Evolutionary conservation across 202 grass and related monocot species (phyloP).

Genomic region (Cymbopogon flexuosus): DNA sequence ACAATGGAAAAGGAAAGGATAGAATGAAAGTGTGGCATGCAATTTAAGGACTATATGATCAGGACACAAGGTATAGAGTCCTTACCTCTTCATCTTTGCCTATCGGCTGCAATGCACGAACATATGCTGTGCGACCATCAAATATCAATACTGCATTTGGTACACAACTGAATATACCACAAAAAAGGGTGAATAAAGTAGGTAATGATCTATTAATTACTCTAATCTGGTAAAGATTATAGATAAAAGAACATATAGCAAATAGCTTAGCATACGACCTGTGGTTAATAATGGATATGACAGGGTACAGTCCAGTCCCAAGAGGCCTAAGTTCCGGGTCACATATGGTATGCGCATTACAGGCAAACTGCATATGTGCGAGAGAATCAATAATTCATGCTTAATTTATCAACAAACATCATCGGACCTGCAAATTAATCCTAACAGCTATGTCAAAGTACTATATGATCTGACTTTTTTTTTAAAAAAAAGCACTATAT

Average conservation of each 20-base stretch:
- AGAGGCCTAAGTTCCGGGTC: slow-evolving; percentile 82
- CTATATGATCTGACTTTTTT: neutral
- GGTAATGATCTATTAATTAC: slow-evolving; percentile 15
- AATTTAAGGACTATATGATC: slow-evolving; percentile 28
- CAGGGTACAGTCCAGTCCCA: slow-evolving; percentile 82
- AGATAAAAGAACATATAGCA: slow-evolving; percentile 19
- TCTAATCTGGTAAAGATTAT: slow-evolving; percentile 13
- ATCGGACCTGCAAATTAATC: neutral
- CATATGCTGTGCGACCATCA: slow-evolving; percentile 66
- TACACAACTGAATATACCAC: slow-evolving; percentile 63
- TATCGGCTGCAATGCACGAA: slow-evolving; percentile 68
- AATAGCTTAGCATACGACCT: slow-evolving; percentile 44
- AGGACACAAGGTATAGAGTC: neutral
- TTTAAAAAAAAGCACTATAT: neutral
- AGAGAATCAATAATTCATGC: slow-evolving; percentile 35
- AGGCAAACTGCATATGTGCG: slow-evolving; percentile 54
- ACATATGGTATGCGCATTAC: slow-evolving; percentile 96
- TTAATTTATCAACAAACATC: slow-evolving; percentile 34
- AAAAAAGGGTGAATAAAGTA: slow-evolving; percentile 10
- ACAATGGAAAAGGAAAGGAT: slow-evolving; percentile 10
- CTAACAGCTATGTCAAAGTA: neutral
- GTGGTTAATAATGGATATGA: slow-evolving; percentile 96
- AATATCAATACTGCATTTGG: slow-evolving; percentile 94
- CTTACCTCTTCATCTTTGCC: slow-evolving; percentile 70
- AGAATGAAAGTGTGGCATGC: slow-evolving; percentile 17